phyloP scores from a whole-genome alignment of 31 red algal species.

The Endocladia muricata region DNA sequence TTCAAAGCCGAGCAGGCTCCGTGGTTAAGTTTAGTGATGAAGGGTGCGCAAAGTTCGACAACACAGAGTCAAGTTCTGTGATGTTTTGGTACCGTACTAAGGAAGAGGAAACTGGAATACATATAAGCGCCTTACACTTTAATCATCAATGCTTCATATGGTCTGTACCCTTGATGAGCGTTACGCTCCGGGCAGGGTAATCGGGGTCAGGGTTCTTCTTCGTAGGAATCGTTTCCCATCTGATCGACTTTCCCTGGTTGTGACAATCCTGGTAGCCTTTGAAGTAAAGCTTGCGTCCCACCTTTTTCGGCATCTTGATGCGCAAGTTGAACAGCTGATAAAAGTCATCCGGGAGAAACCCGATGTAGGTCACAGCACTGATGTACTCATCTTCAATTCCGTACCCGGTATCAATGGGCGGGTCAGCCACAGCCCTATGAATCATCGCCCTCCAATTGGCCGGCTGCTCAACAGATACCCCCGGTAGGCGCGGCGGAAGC shows the following conservation, averaged over 20 bases:
- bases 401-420: slow-evolving; percentile 8
- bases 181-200: slow-evolving; percentile 10
- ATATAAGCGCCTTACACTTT: not conserved
- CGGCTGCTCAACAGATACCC: slow-evolving; percentile 34
- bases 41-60: not conserved
- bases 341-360: slow-evolving; percentile 41
- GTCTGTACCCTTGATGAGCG: not conserved
- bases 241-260: slow-evolving; percentile 19
- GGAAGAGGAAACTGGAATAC: not conserved
- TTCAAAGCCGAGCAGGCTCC: too few species aligned
- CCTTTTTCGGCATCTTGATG: not conserved
- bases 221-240: slow-evolving; percentile 6
- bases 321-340: slow-evolving; percentile 36
- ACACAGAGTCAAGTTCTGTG: not conserved
- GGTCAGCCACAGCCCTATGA: slow-evolving; percentile 6
- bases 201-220: slow-evolving; percentile 1
- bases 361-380: slow-evolving; percentile 20
- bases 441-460: slow-evolving; percentile 22
- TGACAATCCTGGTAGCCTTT: slow-evolving; percentile 42
- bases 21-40: not conserved
- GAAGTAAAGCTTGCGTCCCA: slow-evolving; percentile 10
- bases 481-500: slow-evolving; percentile 4
- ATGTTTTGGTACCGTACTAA: not conserved
- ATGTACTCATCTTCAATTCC: slow-evolving; percentile 20
- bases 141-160: not conserved